A percentile compares a stretch with the other conserved stretches of the same genome.
phyloP scores from a whole-genome alignment of 345 rosid species.

The Acer campestre region DNA sequence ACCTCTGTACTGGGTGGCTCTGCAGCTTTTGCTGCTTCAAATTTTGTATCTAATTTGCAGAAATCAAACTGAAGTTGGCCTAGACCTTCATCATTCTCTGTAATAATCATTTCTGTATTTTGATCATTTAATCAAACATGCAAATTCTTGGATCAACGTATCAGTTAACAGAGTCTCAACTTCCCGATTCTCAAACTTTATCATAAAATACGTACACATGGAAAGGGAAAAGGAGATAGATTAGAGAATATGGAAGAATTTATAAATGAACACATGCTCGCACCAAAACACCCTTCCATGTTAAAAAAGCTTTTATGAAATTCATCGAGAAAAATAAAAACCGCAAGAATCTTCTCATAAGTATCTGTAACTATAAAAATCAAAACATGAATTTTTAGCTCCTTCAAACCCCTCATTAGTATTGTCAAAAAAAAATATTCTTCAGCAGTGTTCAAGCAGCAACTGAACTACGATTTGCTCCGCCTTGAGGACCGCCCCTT shows the following conservation, averaged over 20 bases:
- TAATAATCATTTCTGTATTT: not conserved
- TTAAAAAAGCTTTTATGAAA: constrained; percentile 34
- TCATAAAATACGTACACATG: too few relatives aligned
- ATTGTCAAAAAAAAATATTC: constrained; percentile 37
- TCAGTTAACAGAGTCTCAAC: too few relatives aligned
- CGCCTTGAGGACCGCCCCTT: constrained; percentile 49
- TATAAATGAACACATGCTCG: constrained; percentile 24
- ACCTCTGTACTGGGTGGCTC: constrained; percentile 69
- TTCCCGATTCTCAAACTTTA: too few relatives aligned
- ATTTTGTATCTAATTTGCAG: constrained; percentile 81
- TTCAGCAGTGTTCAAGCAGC: constrained; percentile 18
- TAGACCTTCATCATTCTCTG: not conserved
- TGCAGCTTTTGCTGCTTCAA: constrained; percentile 88
- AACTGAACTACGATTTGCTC: constrained; percentile 34
- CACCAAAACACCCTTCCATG: constrained; percentile 20
- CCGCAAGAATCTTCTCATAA: constrained; percentile 17
- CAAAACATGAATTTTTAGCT: constrained; percentile 25
- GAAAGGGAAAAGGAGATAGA: not conserved
- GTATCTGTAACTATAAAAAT: constrained; percentile 23
- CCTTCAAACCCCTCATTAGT: constrained; percentile 28
- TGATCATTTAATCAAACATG: not conserved
- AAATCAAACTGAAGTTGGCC: constrained; percentile 41
- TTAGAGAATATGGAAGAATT: constrained; percentile 16
- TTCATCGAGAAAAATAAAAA: constrained; percentile 18
- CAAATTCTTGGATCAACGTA: not conserved